Base-by-base conservation (phyloP, 2,329 filamentous ascomycete species). In the Penicillium sp. region DNA sequence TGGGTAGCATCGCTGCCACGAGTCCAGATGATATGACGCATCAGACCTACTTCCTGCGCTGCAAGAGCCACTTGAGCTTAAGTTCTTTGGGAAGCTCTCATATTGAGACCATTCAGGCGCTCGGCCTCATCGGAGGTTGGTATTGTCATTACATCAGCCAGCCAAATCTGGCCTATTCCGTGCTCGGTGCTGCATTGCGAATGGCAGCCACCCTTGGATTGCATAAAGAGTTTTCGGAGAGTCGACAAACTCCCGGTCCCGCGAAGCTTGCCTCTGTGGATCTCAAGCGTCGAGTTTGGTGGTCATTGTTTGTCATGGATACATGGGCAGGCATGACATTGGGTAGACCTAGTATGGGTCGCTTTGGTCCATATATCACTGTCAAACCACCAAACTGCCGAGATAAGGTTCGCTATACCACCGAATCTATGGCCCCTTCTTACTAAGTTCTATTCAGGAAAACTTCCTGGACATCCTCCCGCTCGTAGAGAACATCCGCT, bases 61-160 rank as follows among this genome's bases (percentile, higher is more conserved):
- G 87, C 18, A 87, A 87, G 73, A 82, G 85, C 53, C 82, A 89
- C 63, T 74, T 91, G 9, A 82, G 80, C 7, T 77, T 91, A 57
- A 87, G 88, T 59, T 83, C 84, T 2, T 83, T 90, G 51, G 87
- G 86, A 2, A 87, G 85, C 63, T 86, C 86, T 43, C 85, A 88
- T 62, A 77, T 91, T n/a, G 88, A 91, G 69, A 88, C 84, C 0
- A 80, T 91, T 2, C 88, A 92, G 67, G 85, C 88, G 1, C 73
- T 91, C 15, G 84, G 85, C 2, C 79, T 92, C 25, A 85, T 90
- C 64, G 87, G 87, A 40, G 89, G 89, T 26, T 89, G 86, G 74
- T 92, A 92, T 68, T 82, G 90, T 53, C 89, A 91, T 71, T 91
- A 91, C 66, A 84, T 89, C 64, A 90, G 90, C 73, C 81, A 87